Evolutionary conservation across 805 yeast species (phyloP), one percentile per base, ranked within the genome.

Genomic region (Pichia phayaonensis): DNA sequence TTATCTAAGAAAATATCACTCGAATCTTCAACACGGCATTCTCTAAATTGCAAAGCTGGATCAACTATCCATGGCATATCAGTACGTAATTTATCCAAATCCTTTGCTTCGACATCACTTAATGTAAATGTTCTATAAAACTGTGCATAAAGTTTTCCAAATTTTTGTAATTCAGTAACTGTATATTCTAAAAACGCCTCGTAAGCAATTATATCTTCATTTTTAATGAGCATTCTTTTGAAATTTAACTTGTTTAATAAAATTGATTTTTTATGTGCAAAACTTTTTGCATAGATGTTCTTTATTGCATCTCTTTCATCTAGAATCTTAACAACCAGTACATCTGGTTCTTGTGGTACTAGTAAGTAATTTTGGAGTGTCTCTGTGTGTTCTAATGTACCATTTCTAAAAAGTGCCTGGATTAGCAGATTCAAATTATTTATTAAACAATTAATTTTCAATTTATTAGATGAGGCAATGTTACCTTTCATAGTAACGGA

Each of bases 371-470:
- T 43, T 40, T 50, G 53, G 15, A 50, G 27, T 1, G 47, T 18
- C 2, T 40, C n/a, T 3, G 53, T 49, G 16, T 47, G 40, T 10
- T 46, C 39, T 7, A 55, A 40, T 15, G 55, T 45, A 27, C 56
- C 56, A 34, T 50, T 55, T 36, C 23, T 48, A 8, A 66, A 52
- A 4, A 81, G 54, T n/a, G 71, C 61, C 20, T 72, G 64, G 15
- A 85, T 59, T 36, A 81, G 66, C 8, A 74, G 55, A 55, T 83
- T 83, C 36, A 83, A 54, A 36, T 69, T 65, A 38, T 73, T 71
- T 21, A 80, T 61, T 36, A 78, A 63, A 34, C 75, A 69, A 55
- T 80, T 80, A 36, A 77, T 56, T 44, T 73, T 70, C 42, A 72
- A 59, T 55, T 80, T 81, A 54, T 72, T 72, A 1, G 61, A 60